Evolutionary conservation across 2,329 filamentous ascomycete genomes (phyloP).

Genomic region (Juglanconis oblonga): DNA sequence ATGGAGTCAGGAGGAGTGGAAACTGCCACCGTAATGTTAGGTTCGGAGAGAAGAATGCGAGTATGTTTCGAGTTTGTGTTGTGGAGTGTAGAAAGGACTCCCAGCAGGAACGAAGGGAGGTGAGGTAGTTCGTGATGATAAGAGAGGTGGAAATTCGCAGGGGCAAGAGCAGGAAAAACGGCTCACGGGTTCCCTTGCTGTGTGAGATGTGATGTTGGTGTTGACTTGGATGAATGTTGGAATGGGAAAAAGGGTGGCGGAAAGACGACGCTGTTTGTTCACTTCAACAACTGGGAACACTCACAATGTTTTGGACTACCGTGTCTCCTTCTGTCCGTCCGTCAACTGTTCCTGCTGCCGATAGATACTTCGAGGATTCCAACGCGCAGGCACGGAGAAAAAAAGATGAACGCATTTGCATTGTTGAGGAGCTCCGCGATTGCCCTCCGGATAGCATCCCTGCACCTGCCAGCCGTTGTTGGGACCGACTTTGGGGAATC

Average conservation of each 20-base stretch:
- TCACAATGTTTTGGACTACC: background rate
- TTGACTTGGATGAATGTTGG: background rate
- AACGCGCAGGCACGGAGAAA: background rate
- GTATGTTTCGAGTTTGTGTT: background rate
- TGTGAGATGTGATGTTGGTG: background rate
- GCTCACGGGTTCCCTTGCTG: background rate
- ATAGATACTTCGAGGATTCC: background rate
- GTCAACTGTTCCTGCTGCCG: background rate
- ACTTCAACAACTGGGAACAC: background rate
- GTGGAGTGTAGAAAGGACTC: background rate
- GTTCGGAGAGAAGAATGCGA: background rate
- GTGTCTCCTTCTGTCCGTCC: background rate
- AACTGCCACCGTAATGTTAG: conserved; percentile 11
- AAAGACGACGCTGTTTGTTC: background rate
- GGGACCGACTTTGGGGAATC: conserved; percentile 5
- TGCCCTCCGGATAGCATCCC: background rate
- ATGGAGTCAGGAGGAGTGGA: background rate
- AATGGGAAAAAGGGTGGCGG: background rate
- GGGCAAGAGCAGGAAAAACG: background rate
- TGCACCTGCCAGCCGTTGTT: conserved; percentile 11
- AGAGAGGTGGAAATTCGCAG: conserved; percentile 3
- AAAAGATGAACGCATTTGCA: conserved; percentile 7
- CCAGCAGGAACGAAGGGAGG: background rate
- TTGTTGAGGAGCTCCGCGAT: conserved; percentile 8
- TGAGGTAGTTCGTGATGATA: background rate